Conservation (phyloP, 495 filamentous ascomycete genomes). For the Xylaria flabelliformis region DNA sequence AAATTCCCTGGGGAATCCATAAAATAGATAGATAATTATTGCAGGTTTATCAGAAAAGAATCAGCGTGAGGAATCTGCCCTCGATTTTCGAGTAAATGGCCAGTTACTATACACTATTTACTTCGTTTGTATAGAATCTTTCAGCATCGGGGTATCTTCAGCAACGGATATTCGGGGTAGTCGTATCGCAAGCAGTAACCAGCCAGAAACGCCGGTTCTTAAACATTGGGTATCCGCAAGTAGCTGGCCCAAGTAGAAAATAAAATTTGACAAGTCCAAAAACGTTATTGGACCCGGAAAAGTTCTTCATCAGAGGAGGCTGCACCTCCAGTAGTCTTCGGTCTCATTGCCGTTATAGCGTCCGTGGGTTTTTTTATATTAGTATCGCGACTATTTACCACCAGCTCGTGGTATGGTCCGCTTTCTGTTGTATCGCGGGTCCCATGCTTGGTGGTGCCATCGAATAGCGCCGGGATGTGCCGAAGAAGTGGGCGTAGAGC, state of each 20-base stretch:
- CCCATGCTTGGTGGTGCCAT: conserved; percentile 22
- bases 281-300: conserved; percentile 15
- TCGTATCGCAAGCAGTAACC: background rate
- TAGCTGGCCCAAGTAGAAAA: background rate
- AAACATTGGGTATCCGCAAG: conserved; percentile 22
- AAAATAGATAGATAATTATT: background rate
- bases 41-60: background rate
- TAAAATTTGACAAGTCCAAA: background rate
- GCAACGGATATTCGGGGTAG: background rate
- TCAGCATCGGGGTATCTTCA: background rate
- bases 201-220: conserved; percentile 3
- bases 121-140: background rate
- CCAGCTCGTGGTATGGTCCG: conserved; percentile 33
- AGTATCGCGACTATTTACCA: conserved; percentile 13
- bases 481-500: conserved; percentile 36
- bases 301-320: conserved; percentile 25
- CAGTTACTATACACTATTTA: background rate
- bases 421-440: conserved; percentile 26
- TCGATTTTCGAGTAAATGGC: background rate
- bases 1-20: background rate
- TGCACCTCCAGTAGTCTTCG: conserved; percentile 3
- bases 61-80: conserved; percentile 1
- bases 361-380: background rate
- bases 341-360: background rate
- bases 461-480: conserved; percentile 29